Conservation (phyloP, 1,284 basidiomycete genomes). For the Ustilago tritici region DNA sequence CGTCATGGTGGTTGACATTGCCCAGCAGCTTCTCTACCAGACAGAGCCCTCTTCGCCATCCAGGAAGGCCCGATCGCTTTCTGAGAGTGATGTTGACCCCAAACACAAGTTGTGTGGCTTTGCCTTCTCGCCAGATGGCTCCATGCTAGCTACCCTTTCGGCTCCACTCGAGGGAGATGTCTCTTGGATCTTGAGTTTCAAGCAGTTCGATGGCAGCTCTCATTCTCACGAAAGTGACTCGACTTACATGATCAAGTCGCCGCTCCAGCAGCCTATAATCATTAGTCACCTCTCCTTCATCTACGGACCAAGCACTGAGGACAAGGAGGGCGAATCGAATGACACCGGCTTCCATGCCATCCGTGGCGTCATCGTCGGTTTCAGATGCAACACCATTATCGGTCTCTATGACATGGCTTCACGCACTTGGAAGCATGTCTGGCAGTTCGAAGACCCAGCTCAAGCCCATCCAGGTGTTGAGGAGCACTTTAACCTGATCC, state of each 20-base stretch:
- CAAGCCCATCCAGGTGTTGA: constrained; percentile 7
- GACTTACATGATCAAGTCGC: constrained; percentile 24
- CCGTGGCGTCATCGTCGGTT: constrained; percentile 29
- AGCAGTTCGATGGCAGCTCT: constrained; percentile 6
- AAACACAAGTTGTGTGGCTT: constrained; percentile 19
- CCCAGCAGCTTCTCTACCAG: constrained; percentile 17
- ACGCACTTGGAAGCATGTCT: constrained; percentile 31
- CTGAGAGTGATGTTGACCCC: constrained; percentile 18
- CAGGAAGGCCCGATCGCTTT: constrained; percentile 15
- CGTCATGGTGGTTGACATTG: constrained; percentile 28
- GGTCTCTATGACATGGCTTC: constrained; percentile 34
- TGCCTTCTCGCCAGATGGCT: constrained; percentile 36
- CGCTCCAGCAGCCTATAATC: constrained; percentile 27
- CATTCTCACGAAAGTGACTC: not conserved
- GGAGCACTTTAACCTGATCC: constrained; percentile 41
- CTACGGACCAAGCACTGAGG: constrained; percentile 3
- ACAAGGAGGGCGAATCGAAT: not conserved
- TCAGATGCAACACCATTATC: constrained; percentile 37
- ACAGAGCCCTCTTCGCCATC: constrained; percentile 10
- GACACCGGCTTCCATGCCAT: constrained; percentile 3
- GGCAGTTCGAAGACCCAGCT: constrained; percentile 19
- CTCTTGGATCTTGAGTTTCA: constrained; percentile 28
- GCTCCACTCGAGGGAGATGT: constrained; percentile 17
- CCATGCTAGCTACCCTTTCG: constrained; percentile 27
- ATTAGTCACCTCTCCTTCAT: constrained; percentile 39